Evolutionary conservation across 805 yeast species (phyloP).

Genomic region (Spencermartinsiella europaea): DNA sequence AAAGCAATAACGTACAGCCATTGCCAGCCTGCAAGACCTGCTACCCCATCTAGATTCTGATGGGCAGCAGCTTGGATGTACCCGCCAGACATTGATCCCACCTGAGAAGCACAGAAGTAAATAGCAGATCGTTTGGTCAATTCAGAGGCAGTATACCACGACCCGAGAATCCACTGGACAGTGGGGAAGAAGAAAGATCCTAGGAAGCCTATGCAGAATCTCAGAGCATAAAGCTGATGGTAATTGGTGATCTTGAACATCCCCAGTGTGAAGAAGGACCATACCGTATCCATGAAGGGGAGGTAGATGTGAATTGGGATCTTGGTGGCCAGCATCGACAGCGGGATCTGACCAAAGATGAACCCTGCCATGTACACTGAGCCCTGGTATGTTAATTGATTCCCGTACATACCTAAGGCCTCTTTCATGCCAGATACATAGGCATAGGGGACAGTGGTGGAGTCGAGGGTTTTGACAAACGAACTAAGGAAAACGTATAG

Average conservation of each 20-base stretch:
- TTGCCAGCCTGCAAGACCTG: conserved; percentile 54
- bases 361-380: conserved; percentile 61
- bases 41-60: conserved; percentile 35
- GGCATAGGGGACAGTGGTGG: conserved; percentile 50
- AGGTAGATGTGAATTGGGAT: conserved; percentile 47
- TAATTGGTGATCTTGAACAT: conserved; percentile 25
- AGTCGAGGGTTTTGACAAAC: conserved; percentile 74
- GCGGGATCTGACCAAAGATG: conserved; percentile 58
- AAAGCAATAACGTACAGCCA: conserved; percentile 50
- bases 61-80: conserved; percentile 46
- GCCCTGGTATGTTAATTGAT: conserved; percentile 50
- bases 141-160: conserved; percentile 40
- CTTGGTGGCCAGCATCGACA: conserved; percentile 54
- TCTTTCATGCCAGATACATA: conserved; percentile 61
- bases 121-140: conserved; percentile 32
- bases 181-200: conserved; percentile 47
- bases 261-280: conserved; percentile 21
- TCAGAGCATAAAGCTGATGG: conserved; percentile 40
- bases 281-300: conserved; percentile 22
- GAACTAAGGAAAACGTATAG: conserved; percentile 70
- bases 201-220: conserved; percentile 46
- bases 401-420: conserved; percentile 51
- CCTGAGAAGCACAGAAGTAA: conserved; percentile 38
- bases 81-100: conserved; percentile 47
- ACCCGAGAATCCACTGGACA: conserved; percentile 26